Evolutionary conservation across 257 asterid genomes (phyloP).

Genomic region (Oldenlandia corymbosa): DNA sequence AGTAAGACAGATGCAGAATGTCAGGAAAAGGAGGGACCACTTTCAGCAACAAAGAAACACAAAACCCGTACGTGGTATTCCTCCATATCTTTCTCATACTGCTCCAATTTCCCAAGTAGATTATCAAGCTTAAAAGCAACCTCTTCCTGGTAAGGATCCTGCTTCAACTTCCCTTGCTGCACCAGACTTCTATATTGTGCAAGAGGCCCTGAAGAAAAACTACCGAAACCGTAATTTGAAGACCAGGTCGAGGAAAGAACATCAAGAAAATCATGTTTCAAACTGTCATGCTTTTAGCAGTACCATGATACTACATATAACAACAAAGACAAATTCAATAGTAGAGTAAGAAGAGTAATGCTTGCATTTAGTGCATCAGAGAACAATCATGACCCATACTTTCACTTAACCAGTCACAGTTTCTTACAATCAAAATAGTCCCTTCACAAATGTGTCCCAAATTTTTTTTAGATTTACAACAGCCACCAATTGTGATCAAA

Average conservation of each 20-base stretch:
- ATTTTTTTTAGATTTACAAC: background rate
- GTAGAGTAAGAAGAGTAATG: background rate
- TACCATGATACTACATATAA: background rate
- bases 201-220: conserved; percentile 58
- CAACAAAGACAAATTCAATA: background rate
- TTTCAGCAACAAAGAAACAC: conserved; percentile 9
- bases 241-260: conserved; percentile 14
- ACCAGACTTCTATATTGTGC: conserved; percentile 71
- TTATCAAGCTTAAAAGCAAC: conserved; percentile 75
- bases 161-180: conserved; percentile 73
- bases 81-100: conserved; percentile 86
- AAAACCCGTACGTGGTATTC: conserved; percentile 60
- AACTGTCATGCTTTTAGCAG: background rate
- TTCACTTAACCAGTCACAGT: background rate
- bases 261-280: background rate
- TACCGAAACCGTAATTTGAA: conserved; percentile 19
- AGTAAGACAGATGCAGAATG: conserved; percentile 15
- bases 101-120: conserved; percentile 68
- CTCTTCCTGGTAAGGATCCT: conserved; percentile 84
- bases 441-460: background rate
- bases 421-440: background rate
- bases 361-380: background rate
- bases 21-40: conserved; percentile 13
- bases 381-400: background rate
- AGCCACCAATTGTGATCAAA: background rate